Base-by-base conservation (phyloP, 78 protist genomes). In the Isochrysis galbana region DNA sequence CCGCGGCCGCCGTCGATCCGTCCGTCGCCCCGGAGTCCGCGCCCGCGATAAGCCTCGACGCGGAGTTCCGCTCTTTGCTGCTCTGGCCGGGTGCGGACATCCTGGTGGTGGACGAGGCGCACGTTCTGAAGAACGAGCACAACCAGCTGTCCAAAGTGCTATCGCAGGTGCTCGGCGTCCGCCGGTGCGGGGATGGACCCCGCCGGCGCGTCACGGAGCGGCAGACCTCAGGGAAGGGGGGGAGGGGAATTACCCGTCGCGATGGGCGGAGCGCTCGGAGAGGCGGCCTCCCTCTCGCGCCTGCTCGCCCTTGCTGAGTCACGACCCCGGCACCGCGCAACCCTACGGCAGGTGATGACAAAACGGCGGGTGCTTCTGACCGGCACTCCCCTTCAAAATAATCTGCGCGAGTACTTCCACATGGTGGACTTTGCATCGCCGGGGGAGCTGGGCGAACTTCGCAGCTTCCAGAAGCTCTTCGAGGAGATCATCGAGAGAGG, bases 81-180 rank as follows among this genome's bases (percentile, higher is more conserved):
- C 91, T 51, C 74, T 17, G 11, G 36, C 77, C 51, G 32, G 69
- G 34, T 45, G 55, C 94, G 0, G 98, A 97, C 54, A 39, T 97
- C 47, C 77, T 97, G 34, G 87, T 97, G 14, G 48, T 95, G 26
- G 98, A 97, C 80, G 98, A 97, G 86, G 97, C 96, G 19, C 97
- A 96, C 70, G 36, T 86, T 26, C 84, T 97, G 74, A 96, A 96
- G 70, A 92, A 92, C 19, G 61, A 42, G 0, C 91, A 42, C 54
- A 32, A 55, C 21, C 5, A 41, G 29, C 45, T 93, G 26, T 86
- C 32, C 36, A 78, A 11, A 55, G 61, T 51, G 29, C n/a, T n/a
- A n/a, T n/a, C n/a, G n/a, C n/a, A n/a, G n/a, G n/a, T n/a, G n/a
- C n/a, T n/a, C n/a, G n/a, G n/a, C n/a, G n/a, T n/a, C n/a, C n/a